A percentile compares a stretch with the other conserved stretches of the same genome.
These are phyloP conservation scores for Chionographis japonica DNA, from an alignment of 106 monocot species.

Conservation along the genomic window DNA sequence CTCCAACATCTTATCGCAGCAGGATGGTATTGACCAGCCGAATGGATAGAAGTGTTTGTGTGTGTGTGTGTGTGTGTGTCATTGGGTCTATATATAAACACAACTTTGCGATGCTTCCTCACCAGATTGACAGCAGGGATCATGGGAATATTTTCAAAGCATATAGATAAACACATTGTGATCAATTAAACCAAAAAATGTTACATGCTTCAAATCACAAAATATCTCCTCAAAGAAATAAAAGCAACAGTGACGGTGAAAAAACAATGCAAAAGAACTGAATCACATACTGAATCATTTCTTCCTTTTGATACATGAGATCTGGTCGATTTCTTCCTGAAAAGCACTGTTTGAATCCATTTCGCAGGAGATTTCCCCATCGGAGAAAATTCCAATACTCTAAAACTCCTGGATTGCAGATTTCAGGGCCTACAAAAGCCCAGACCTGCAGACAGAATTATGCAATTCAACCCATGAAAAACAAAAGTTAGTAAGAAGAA, in stretches of 20 bases:
- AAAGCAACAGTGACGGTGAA: not conserved
- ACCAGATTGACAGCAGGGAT: no score
- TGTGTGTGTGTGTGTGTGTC: no score
- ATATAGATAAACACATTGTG: no score
- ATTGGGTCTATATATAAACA: no score
- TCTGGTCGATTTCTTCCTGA: conserved; percentile 69
- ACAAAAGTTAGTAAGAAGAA: not conserved
- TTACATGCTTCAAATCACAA: no score
- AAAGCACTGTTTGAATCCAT: conserved; percentile 83
- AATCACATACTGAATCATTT: conserved; percentile 29
- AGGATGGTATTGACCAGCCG: no score
- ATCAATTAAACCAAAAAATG: no score
- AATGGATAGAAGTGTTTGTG: no score
- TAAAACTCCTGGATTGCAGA: not conserved
- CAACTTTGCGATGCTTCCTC: no score
- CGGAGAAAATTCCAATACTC: not conserved
- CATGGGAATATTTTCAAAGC: no score
- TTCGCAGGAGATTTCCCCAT: conserved; percentile 99
- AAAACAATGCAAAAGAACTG: not conserved
- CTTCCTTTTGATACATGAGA: conserved; percentile 34
- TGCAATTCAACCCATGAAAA: not conserved
- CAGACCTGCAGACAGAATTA: not conserved
- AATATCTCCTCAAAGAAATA: not conserved
- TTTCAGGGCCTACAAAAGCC: conserved; percentile 8
- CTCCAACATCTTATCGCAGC: no score